phyloP scores from a whole-genome alignment of 345 rosid species.

The Camelina sativa region DNA sequence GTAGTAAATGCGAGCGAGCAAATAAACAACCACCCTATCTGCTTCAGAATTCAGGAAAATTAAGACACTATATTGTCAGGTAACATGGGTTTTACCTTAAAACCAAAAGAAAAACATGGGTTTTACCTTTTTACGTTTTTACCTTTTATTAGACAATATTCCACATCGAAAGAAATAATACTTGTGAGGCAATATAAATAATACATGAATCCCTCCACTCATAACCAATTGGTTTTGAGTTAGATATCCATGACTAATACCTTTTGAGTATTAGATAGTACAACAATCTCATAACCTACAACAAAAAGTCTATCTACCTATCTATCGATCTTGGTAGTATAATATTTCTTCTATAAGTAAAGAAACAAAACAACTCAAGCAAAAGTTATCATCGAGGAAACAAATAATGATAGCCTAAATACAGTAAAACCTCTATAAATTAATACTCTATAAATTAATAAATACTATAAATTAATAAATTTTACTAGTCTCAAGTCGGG shows the following conservation, averaged over 20 bases:
- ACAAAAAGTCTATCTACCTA: not conserved
- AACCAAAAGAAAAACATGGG: not conserved
- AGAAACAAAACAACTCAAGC: not conserved
- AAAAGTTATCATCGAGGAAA: not conserved
- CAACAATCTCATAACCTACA: constrained; percentile 12
- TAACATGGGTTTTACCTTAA: constrained; percentile 4
- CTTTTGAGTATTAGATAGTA: not conserved
- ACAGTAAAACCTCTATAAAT: too few species aligned
- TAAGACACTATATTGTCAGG: constrained; percentile 1
- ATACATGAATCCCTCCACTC: too few species aligned
- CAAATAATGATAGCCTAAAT: too few species aligned
- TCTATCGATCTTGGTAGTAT: not conserved
- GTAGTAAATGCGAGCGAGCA: constrained; percentile 11
- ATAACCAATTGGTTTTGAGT: too few species aligned
- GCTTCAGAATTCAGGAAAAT: constrained; percentile 16
- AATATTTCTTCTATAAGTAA: not conserved
- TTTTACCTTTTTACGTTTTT: not conserved
- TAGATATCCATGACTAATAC: too few species aligned
- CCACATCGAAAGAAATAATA: too few species aligned
- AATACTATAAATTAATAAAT: too few species aligned
- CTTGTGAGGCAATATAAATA: too few species aligned
- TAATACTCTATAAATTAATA: too few species aligned
- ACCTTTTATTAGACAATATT: too few species aligned
- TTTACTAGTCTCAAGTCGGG: too few species aligned
- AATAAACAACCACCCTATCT: constrained; percentile 20